phyloP scores from a whole-genome alignment of 2,329 filamentous ascomycete genomes.

The Aureobasidium musti region DNA sequence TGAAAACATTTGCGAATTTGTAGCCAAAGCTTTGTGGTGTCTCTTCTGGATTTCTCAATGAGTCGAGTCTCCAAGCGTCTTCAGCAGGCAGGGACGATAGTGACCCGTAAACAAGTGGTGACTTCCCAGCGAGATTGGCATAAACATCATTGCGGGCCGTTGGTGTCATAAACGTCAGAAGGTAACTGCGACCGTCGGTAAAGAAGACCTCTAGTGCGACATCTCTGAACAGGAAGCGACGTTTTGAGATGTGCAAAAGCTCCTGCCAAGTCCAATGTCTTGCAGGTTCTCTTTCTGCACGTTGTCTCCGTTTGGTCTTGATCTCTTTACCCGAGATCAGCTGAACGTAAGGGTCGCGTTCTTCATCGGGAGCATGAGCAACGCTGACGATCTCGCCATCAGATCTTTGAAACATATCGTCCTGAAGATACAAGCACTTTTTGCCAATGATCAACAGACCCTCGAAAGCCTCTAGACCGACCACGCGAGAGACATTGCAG shows the following conservation, averaged over 20 bases:
- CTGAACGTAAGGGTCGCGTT: slow-evolving; percentile 91
- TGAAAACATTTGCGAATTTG: slow-evolving; percentile 91
- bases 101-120: slow-evolving; percentile 65
- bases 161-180: slow-evolving; percentile 79
- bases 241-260: slow-evolving; percentile 92
- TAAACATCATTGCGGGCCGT: slow-evolving; percentile 77
- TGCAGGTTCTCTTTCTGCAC: slow-evolving; percentile 65
- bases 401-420: slow-evolving; percentile 91
- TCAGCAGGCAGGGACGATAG: slow-evolving; percentile 69
- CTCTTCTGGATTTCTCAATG: slow-evolving; percentile 68
- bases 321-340: slow-evolving; percentile 82
- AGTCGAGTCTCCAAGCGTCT: slow-evolving; percentile 89
- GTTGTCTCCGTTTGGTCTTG: slow-evolving; percentile 54
- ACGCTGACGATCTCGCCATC: slow-evolving; percentile 98
- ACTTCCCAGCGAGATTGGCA: slow-evolving; percentile 71
- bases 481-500: slow-evolving; percentile 92
- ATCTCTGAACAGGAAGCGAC: slow-evolving; percentile 91
- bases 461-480: slow-evolving; percentile 90
- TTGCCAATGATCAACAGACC: slow-evolving; percentile 92
- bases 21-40: slow-evolving; percentile 71
- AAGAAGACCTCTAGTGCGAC: slow-evolving; percentile 98
- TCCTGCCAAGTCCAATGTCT: slow-evolving; percentile 93
- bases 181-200: slow-evolving; percentile 91
- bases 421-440: slow-evolving; percentile 87
- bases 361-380: slow-evolving; percentile 87